These are phyloP conservation scores for Tolypocladium cylindrosporum DNA, from an alignment of 2,329 filamentous ascomycete genomes.

Conservation along the genomic window DNA sequence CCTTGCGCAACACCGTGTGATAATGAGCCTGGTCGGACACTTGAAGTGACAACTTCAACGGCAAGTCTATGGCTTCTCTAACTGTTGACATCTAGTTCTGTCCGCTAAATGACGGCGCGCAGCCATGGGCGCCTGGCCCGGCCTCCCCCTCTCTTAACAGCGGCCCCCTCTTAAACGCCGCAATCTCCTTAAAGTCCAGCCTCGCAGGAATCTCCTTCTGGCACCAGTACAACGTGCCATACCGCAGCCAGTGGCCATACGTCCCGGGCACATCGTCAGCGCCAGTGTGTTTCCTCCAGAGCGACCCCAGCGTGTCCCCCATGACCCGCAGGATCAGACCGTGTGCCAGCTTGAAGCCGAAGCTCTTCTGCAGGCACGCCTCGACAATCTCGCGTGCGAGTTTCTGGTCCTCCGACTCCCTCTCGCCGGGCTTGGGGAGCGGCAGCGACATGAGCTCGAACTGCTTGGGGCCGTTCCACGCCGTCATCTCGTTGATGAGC, in stretches of 20 bases:
- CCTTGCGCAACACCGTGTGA: not conserved
- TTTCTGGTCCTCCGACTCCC: constrained; percentile 28
- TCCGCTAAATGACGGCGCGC: not conserved
- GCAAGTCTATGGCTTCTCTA: not conserved
- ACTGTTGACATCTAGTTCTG: not conserved
- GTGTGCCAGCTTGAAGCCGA: constrained; percentile 45
- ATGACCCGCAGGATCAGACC: constrained; percentile 40
- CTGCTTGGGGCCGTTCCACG: constrained; percentile 37
- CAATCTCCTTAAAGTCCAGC: constrained; percentile 20
- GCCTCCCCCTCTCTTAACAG: constrained; percentile 4
- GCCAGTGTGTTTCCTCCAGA: constrained; percentile 40
- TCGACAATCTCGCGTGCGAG: constrained; percentile 41
- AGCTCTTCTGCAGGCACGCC: constrained; percentile 36
- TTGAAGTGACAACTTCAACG: not conserved
- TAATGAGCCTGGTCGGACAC: not conserved
- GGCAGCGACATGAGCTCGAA: constrained; percentile 36
- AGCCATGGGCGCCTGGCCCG: not conserved
- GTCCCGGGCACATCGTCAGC: constrained; percentile 38
- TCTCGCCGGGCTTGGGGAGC: constrained; percentile 23
- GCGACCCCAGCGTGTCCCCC: constrained; percentile 38
- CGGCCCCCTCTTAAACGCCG: constrained; percentile 28
- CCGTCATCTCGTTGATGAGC: constrained; percentile 41
- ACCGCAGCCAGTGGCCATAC: constrained; percentile 43
- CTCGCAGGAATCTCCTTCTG: constrained; percentile 28
- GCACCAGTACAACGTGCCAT: constrained; percentile 36